Base-by-base conservation (phyloP, 2,329 filamentous ascomycete genomes). In the Ophiostoma tasmaniense region DNA sequence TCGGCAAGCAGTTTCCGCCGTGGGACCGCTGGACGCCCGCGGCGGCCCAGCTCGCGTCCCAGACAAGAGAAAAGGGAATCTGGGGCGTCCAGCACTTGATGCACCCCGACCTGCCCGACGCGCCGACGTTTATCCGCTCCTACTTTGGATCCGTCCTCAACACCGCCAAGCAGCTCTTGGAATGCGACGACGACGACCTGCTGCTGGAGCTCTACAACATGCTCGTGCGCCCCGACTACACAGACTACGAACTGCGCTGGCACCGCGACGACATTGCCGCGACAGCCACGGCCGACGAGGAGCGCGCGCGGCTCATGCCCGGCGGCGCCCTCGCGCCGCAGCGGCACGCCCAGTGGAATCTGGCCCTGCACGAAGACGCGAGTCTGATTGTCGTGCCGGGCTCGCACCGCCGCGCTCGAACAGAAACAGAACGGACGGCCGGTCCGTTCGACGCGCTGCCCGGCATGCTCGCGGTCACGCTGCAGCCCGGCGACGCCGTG, bases 161-260 rank as follows among this genome's bases (percentile, higher is more conserved):
- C 37, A 83, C 90, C 1, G 89, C 89, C 1, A 85, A 85, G 72
- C 84, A 87, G 75, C 79, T 96, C 1, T 80, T 96, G 52, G 81
- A 22, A 11, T 67, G 79, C 69, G 72, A 73, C 22, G 85, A 88
- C 42, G 86, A 89, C 5, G 82, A 88, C 1, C 81, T 97, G 28
- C 89, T 94, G 52, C 91, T 96, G 87, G 93, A 96, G 79, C 80
- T 97, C 22, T 93, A 92, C 79, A 97, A 97, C 76, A 83, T 96
- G 78, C 87, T 96, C 8, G 88, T 96, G 17, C 82, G 90, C 5
- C 92, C 92, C 0, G 87, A 88, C 52, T 71, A 71, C 65, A 73
- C 76, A 2, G 86, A 89, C 73, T 96, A 94, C 74, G 87, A 86
- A 74, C 83, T 97, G 66, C 81, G 89, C 66, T 96, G 93, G 93